Evolutionary conservation across 2,329 filamentous ascomycete genomes (phyloP).

Genomic region (Fusarium mexicanum): DNA sequence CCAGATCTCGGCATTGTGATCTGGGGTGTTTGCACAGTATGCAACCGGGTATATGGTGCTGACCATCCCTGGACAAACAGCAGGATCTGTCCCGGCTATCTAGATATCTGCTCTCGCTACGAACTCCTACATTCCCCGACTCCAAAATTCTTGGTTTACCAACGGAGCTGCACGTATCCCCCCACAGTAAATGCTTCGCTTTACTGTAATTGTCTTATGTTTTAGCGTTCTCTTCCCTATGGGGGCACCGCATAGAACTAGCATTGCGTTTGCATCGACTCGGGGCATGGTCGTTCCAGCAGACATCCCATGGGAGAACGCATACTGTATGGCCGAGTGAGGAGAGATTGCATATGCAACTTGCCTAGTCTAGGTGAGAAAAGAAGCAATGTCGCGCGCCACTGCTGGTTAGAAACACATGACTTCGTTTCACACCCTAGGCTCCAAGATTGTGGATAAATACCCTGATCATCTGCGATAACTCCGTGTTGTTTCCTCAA

Average conservation of each 20-base stretch:
- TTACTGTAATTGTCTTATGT: not conserved
- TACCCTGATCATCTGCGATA: not conserved
- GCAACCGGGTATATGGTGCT: not conserved
- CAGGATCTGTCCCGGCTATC: not conserved
- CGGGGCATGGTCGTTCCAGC: not conserved
- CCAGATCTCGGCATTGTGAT: not conserved
- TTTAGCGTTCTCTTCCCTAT: not conserved
- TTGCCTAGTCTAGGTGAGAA: not conserved
- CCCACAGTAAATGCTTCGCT: fast-evolving
- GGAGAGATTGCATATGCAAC: not conserved
- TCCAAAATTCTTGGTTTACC: fast-evolving
- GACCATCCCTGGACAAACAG: not conserved
- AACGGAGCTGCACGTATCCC: fast-evolving
- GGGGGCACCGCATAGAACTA: not conserved
- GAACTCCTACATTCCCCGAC: not conserved
- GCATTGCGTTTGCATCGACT: not conserved
- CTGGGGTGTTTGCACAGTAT: not conserved
- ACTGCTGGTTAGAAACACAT: not conserved
- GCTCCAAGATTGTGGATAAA: not conserved
- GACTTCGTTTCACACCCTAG: not conserved
- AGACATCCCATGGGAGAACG: not conserved
- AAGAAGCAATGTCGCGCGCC: not conserved
- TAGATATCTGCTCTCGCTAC: not conserved
- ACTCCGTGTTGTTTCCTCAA: not conserved
- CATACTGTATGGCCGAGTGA: not conserved